A percentile compares a stretch with the other conserved stretches of the same genome.
These are phyloP conservation scores for Globisporangium cederbergense DNA, from an alignment of 352 stramenopile species.

Conservation along the genomic window DNA sequence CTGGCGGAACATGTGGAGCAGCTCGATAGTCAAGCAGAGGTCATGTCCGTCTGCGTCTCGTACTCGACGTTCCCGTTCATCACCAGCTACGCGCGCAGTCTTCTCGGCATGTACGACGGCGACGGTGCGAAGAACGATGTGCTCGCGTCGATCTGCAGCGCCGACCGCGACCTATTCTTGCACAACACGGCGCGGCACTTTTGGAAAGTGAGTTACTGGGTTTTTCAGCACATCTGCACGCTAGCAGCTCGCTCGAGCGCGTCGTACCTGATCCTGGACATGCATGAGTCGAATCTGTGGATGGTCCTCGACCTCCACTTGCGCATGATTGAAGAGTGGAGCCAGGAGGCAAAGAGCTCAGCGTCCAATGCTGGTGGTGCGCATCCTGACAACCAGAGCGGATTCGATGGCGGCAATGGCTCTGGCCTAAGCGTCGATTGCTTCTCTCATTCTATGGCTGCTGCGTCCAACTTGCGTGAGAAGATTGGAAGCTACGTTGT, in stretches of 20 bases:
- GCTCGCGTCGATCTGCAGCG: constrained; percentile 46
- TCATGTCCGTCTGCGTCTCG: constrained; percentile 71
- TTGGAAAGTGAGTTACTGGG: constrained; percentile 74
- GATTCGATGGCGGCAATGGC: background rate
- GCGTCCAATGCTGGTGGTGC: background rate
- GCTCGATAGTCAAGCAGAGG: constrained; percentile 63
- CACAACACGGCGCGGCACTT: constrained; percentile 69
- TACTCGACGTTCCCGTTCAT: constrained; percentile 87
- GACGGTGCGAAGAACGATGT: constrained; percentile 59
- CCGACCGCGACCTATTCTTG: constrained; percentile 59
- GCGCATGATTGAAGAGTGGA: constrained; percentile 67
- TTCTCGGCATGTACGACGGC: constrained; percentile 67
- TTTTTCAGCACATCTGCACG: constrained; percentile 81
- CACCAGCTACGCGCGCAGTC: constrained; percentile 74
- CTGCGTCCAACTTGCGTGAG: constrained; percentile 28
- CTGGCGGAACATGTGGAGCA: constrained; percentile 64
- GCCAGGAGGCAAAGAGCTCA: constrained; percentile 18
- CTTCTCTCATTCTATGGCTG: constrained; percentile 2
- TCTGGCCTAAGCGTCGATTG: constrained; percentile 19
- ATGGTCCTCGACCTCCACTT: constrained; percentile 77
- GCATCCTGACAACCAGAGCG: constrained; percentile 4
- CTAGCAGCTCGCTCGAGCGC: constrained; percentile 65
- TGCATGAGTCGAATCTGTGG: constrained; percentile 80
- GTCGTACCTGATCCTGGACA: constrained; percentile 75
- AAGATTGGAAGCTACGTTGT: constrained; percentile 54